Evolutionary conservation across 2,329 filamentous ascomycete genomes (phyloP).

Genomic region (Botryotinia narcissicola): DNA sequence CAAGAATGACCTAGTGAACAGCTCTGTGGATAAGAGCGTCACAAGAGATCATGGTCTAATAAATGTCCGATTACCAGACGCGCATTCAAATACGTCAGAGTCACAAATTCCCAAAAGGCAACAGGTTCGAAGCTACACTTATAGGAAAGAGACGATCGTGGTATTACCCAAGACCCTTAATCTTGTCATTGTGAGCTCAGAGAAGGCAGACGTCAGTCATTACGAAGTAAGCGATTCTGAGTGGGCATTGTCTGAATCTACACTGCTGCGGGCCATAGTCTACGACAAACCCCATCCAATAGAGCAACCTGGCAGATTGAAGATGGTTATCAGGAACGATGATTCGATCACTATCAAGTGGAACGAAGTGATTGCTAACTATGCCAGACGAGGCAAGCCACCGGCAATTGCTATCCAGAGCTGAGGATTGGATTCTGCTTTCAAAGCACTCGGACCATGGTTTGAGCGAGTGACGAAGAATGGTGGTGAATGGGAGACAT

Average conservation of each 20-base stretch:
- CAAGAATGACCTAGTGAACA: background rate
- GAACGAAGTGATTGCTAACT: background rate
- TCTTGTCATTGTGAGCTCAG: background rate
- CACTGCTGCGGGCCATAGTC: background rate
- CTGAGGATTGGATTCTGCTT: background rate
- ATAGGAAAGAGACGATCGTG: background rate
- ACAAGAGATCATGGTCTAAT: background rate
- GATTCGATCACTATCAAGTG: background rate
- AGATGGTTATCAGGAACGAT: background rate
- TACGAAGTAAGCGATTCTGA: background rate
- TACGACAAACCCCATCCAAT: background rate
- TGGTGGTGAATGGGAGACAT: background rate
- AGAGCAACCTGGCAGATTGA: background rate
- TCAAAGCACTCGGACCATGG: background rate
- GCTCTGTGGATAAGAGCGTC: background rate
- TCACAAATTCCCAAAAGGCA: background rate
- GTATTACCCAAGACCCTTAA: background rate
- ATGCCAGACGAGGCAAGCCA: background rate
- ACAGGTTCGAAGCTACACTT: background rate
- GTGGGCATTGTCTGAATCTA: background rate
- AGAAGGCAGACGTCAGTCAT: background rate
- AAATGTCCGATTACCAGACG: background rate
- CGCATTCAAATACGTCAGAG: background rate
- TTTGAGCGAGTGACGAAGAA: background rate
- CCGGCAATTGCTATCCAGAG: background rate